phyloP scores from a whole-genome alignment of 2,329 filamentous ascomycete genomes.

The Hypoxylon sp. region DNA sequence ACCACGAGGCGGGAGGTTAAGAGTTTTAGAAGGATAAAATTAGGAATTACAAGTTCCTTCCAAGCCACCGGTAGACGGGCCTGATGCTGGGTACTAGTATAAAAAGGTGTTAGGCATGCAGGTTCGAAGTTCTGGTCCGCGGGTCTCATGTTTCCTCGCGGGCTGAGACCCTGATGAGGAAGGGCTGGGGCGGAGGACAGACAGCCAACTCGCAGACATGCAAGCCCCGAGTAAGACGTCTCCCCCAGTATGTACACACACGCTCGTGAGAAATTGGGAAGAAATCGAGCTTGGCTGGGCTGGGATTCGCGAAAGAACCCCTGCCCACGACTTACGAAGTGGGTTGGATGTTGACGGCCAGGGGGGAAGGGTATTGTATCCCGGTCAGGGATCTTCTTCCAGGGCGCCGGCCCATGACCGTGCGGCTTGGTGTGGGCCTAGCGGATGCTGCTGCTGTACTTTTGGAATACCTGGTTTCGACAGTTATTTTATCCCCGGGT shows the following conservation, averaged over 20 bases:
- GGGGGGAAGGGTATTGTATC: slow-evolving; percentile 35
- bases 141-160: slow-evolving; percentile 32
- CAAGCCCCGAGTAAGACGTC: slow-evolving; percentile 32
- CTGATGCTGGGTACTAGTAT: slow-evolving; percentile 20
- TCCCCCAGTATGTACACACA: slow-evolving; percentile 30
- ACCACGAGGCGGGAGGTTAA: slow-evolving; percentile 24
- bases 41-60: slow-evolving; percentile 32
- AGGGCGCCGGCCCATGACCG: slow-evolving; percentile 37
- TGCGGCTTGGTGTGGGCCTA: slow-evolving; percentile 35
- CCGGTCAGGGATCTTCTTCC: slow-evolving; percentile 40
- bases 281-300: slow-evolving; percentile 24
- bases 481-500: slow-evolving; percentile 4
- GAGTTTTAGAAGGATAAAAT: slow-evolving; percentile 30
- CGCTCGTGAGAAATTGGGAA: slow-evolving; percentile 24
- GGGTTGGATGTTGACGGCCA: slow-evolving; percentile 36
- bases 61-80: slow-evolving; percentile 20
- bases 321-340: slow-evolving; percentile 33
- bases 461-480: slow-evolving; percentile 24
- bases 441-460: slow-evolving; percentile 27
- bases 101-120: slow-evolving; percentile 25
- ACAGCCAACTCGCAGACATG: slow-evolving; percentile 26
- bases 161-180: slow-evolving; percentile 23
- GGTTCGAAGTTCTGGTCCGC: slow-evolving; percentile 14
- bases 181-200: slow-evolving; percentile 17
- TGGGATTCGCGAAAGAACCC: slow-evolving; percentile 39